phyloP scores from a whole-genome alignment of 306 rosid genomes.

The Argentina anserina region DNA sequence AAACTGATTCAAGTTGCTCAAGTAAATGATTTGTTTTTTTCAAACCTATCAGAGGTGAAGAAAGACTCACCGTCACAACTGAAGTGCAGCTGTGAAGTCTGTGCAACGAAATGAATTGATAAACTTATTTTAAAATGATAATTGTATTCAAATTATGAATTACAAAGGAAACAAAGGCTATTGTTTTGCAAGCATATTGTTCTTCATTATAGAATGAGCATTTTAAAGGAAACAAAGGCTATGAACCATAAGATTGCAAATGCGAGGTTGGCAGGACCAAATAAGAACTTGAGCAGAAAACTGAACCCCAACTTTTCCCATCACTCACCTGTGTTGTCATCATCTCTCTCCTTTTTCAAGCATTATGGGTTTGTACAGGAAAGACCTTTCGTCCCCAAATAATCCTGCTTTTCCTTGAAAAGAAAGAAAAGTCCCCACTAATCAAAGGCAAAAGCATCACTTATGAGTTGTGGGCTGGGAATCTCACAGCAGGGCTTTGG shows the following conservation, averaged over 20 bases:
- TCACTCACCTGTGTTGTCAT: neutral
- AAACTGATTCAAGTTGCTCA: neutral
- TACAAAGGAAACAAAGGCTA: no score
- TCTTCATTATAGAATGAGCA: neutral
- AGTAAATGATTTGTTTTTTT: no score
- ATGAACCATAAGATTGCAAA: neutral
- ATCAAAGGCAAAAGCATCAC: slow-evolving; percentile 40
- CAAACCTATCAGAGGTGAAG: no score
- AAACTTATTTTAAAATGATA: no score
- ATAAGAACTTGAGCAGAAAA: neutral
- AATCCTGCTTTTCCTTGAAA: slow-evolving; percentile 31
- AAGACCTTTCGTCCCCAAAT: neutral
- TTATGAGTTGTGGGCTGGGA: slow-evolving; percentile 25
- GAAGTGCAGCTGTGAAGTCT: no score
- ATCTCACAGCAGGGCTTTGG: slow-evolving; percentile 16
- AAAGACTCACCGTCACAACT: no score
- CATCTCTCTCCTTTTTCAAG: slow-evolving; percentile 18
- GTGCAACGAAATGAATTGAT: no score
- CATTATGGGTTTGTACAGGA: slow-evolving; percentile 23
- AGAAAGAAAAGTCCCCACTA: slow-evolving; percentile 27
- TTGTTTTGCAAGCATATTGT: neutral
- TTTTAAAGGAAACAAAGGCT: neutral
- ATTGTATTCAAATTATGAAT: no score
- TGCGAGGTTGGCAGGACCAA: neutral
- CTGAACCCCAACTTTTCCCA: neutral